A percentile compares a stretch with the other conserved stretches of the same genome.
phyloP scores from a whole-genome alignment of 805 yeast genomes.

The Vanderwaltozyma verrucispora region DNA sequence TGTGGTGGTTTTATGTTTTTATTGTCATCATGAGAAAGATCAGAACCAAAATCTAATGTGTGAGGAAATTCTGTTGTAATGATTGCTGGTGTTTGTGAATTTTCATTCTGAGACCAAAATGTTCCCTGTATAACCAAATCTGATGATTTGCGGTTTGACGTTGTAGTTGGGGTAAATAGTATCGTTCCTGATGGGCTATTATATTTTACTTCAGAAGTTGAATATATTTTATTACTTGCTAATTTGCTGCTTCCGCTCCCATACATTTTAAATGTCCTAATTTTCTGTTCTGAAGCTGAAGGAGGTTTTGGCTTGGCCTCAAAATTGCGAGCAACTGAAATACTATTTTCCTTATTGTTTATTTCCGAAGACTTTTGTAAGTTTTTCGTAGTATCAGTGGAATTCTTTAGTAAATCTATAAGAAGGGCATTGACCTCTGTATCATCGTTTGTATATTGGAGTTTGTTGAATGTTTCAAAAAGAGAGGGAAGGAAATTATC shows the following conservation, averaged over 20 bases:
- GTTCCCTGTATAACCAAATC: not conserved
- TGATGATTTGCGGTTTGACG: not conserved
- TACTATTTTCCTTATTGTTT: no score
- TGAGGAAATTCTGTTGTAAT: conserved; percentile 30
- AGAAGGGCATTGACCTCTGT: not conserved
- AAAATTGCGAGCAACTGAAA: no score
- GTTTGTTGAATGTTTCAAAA: conserved; percentile 2
- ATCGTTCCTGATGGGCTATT: conserved; percentile 2
- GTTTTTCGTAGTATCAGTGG: no score
- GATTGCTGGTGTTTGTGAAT: conserved; percentile 6
- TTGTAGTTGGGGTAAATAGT: not conserved
- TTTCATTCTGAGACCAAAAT: not conserved
- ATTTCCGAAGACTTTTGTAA: no score
- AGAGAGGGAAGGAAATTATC: conserved; percentile 27
- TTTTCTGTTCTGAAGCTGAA: conserved; percentile 11
- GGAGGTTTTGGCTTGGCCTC: not conserved
- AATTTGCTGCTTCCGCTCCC: conserved; percentile 10
- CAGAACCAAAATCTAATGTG: conserved; percentile 31
- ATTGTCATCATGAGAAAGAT: conserved; percentile 80
- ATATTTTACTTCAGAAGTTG: not conserved
- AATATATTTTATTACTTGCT: not conserved
- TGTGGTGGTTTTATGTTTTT: conserved; percentile 88
- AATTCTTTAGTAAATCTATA: not conserved
- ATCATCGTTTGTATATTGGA: not conserved
- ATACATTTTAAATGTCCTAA: conserved; percentile 27